These are phyloP conservation scores for Gamsiella multidivaricata DNA, from an alignment of 192 early-diverging fungal genomes.

Conservation along the genomic window DNA sequence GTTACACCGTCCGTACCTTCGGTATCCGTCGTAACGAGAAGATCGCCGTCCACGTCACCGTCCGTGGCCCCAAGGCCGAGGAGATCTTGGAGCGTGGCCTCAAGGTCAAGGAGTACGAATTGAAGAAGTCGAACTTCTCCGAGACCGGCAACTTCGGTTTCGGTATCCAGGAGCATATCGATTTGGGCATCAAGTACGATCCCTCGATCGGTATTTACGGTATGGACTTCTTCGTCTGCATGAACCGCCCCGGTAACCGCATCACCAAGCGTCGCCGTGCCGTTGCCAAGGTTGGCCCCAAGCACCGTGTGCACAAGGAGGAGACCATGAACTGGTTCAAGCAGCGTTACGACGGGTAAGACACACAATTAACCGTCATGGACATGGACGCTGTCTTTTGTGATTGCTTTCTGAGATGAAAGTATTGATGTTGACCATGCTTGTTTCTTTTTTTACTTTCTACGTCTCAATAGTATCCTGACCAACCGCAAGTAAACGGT, in stretches of 20 bases:
- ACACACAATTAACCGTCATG: conserved; percentile 96
- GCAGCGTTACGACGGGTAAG: conserved; percentile 78
- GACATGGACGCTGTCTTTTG: conserved; percentile 77
- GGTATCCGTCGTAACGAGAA: conserved; percentile 99
- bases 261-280: conserved; percentile 93
- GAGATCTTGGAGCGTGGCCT: conserved; percentile 99
- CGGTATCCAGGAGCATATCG: conserved; percentile 99
- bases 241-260: conserved; percentile 97
- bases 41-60: conserved; percentile 98
- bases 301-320: conserved; percentile 94
- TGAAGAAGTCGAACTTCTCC: conserved; percentile 95
- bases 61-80: conserved; percentile 86
- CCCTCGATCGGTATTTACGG: conserved; percentile 88
- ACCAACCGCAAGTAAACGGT: conserved; percentile 36
- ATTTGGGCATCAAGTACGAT: conserved; percentile 99
- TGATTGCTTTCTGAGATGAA: neutral
- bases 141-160: conserved; percentile 99
- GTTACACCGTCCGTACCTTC: conserved; percentile 99
- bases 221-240: conserved; percentile 99
- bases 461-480: conserved; percentile 9
- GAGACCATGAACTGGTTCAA: conserved; percentile 99
- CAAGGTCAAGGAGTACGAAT: conserved; percentile 99
- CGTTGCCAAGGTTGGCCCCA: conserved; percentile 83
- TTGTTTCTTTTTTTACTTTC: neutral
- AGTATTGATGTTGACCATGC: neutral